Base-by-base conservation (phyloP, 768 basidiomycete genomes). In the Amanita rimosa region DNA sequence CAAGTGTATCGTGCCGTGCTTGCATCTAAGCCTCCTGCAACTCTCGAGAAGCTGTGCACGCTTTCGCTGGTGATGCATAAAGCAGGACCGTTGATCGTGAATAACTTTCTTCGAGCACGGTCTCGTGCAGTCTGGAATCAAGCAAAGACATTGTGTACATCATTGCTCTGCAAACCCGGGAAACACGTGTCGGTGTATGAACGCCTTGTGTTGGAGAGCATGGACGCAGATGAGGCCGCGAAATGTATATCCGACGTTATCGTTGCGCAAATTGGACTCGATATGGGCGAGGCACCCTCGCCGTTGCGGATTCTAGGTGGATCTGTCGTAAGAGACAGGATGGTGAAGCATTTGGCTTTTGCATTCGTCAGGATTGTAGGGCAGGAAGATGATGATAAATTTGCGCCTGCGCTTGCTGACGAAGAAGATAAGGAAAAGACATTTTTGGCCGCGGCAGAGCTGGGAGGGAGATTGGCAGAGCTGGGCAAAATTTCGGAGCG, bases 401-500 rank as follows among this genome's bases (percentile, higher is more conserved):
- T 53, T n/a, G 57, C 59, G 33, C 43, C 61, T 43, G 55, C 31
- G 4, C 13, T 61, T 26, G 61, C 67, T n/a, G 59, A 63, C 44
- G 65, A 69, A 13, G 61, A 64, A 34, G 72, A 72, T 53, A 69
- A 73, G 60, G 60, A 64, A 46, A 65, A 62, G 27, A 79, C 79
- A 0, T 60, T 86, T 34, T 74, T 75, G 6, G 76, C 77, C 21
- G 81, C 82, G 17, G 70, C 69, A 40, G 76, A 79, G 47, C 72
- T 89, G 5, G 83, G 84, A 2, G 85, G 83, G 1, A 57, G 61
- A 9, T 71, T 78, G 0, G 72, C 70, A 3, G 64, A 71, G 46
- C 65, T 88, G 13, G 83, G 75, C 0, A 66, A 70, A 54, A 57
- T 65, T 5, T 66, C 87, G 24, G 82, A 84, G 60, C 67, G 73